These are phyloP conservation scores for Candida qinlingensis DNA, from an alignment of 805 yeast genomes.

Conservation along the genomic window DNA sequence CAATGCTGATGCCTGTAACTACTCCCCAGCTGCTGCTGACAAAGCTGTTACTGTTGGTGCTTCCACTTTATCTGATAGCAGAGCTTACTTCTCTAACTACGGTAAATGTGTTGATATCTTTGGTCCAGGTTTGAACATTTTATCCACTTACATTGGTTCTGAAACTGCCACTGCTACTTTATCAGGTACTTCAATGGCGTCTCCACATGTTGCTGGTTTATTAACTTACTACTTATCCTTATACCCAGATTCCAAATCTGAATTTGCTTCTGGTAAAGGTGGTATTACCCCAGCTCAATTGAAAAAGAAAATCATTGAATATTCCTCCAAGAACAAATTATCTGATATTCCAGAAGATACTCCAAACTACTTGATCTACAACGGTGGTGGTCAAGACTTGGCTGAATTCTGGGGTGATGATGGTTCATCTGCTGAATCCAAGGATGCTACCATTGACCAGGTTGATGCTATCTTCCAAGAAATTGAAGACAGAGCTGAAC, in stretches of 20 bases:
- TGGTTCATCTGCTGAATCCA: conserved; percentile 2
- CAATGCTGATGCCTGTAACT: conserved; percentile 86
- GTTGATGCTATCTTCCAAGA: conserved; percentile 17
- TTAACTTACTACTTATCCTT: conserved; percentile 83
- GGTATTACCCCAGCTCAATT: conserved; percentile 66
- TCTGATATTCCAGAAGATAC: conserved; percentile 65
- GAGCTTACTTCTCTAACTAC: conserved; percentile 93
- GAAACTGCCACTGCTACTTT: conserved; percentile 70
- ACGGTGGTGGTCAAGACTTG: conserved; percentile 74
- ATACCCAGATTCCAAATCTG: conserved; percentile 69
- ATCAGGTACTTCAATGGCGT: conserved; percentile 98
- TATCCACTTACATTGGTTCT: conserved; percentile 80
- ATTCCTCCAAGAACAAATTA: conserved; percentile 55
- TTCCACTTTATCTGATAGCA: conserved; percentile 76
- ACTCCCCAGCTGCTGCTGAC: conserved; percentile 86
- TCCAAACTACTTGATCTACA: conserved; percentile 71
- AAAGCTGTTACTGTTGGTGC: conserved; percentile 94
- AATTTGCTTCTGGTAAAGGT: conserved; percentile 48
- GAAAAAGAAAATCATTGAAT: conserved; percentile 69
- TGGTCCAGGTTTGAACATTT: conserved; percentile 91
- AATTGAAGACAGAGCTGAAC: conserved; percentile 18
- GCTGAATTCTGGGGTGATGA: conserved; percentile 26
- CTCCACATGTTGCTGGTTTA: conserved; percentile 93
- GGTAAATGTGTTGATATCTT: conserved; percentile 95
- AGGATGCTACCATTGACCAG: conserved; percentile 3